phyloP scores from a whole-genome alignment of 2,329 filamentous ascomycete species.

The Emmonsiellopsis sp. region DNA sequence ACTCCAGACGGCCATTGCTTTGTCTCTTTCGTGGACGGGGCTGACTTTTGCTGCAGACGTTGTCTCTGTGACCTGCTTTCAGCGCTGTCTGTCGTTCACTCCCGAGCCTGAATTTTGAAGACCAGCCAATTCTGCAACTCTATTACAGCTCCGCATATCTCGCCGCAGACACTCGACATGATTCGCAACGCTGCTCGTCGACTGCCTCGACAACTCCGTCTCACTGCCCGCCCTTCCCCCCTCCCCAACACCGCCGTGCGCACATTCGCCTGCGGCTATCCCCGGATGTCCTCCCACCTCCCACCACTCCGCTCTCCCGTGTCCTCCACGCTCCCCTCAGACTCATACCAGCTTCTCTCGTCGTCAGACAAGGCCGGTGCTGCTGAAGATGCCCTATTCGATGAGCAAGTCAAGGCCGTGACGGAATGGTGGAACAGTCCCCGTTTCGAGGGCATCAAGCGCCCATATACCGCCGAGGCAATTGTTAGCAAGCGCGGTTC shows the following conservation, averaged over 20 bases:
- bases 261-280: slow-evolving; percentile 28
- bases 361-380: slow-evolving; percentile 67
- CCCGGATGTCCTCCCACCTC: slow-evolving; percentile 47
- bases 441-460: slow-evolving; percentile 79
- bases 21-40: not conserved
- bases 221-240: slow-evolving; percentile 12
- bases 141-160: not conserved
- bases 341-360: slow-evolving; percentile 77
- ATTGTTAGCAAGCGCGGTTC: slow-evolving; percentile 89
- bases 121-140: not conserved
- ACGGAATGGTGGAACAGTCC: slow-evolving; percentile 84
- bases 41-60: not conserved
- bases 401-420: slow-evolving; percentile 75
- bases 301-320: slow-evolving; percentile 52
- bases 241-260: slow-evolving; percentile 21
- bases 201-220: slow-evolving; percentile 23
- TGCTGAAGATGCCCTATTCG: slow-evolving; percentile 77
- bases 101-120: not conserved
- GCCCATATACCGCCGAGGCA: slow-evolving; percentile 82
- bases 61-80: not conserved
- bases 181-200: slow-evolving; percentile 28
- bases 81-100: not conserved
- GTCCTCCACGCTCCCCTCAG: slow-evolving; percentile 54
- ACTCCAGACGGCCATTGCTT: not conserved
- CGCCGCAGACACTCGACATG: slow-evolving; percentile 16